Evolutionary conservation across 495 filamentous ascomycete species (phyloP), one percentile per base, ranked within the genome.

Genomic region (Ramalina intermedia): DNA sequence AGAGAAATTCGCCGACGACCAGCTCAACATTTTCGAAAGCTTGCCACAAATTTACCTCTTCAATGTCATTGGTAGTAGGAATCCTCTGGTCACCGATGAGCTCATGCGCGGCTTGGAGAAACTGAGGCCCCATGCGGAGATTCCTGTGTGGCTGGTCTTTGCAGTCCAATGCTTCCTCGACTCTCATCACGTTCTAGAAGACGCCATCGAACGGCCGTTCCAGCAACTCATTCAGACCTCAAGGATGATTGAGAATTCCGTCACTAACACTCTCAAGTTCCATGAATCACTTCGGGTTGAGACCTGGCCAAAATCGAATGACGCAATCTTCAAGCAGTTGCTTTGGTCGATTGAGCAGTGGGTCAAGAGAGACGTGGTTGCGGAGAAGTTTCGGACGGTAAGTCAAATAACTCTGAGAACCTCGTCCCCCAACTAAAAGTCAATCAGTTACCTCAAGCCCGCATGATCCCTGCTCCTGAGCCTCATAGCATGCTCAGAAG

Each of bases 101-200:
- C 60, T 70, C 29, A 48, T 63, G n/a, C 61, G 65, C 4, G 61
- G 61, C 0, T 43, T 69, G 29, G 48, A 47, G 20, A 51, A 63
- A 40, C 43, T 63, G 33, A 48, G 39, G 20, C 42, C 50, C 12
- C 61, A 59, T 1, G 21, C 42, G 23, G 6, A 56, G 3, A 37
- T 66, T 2, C 45, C 66, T 6, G 46, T 67, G 2, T 61, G 57
- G 41, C 50, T 60, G 3, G 58, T 68, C 1, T 68, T 70, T 42
- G 61, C 67, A 21, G 58, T 57, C 2, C 67, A 69, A 17, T 40
- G 62, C n/a, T 69, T 62, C 37, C 57, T 69, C 4, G 66, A 70
- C 36, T 63, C 62, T n/a, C 60, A 63, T 40, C 61, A 69, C 41
- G 48, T 39, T 1, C 52, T 70, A 2, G 41, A 58, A 8, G 50